A percentile compares a stretch with the other conserved stretches of the same genome.
phyloP scores from a whole-genome alignment of 192 early-diverging fungal species.

The Allomyces macrogynus region DNA sequence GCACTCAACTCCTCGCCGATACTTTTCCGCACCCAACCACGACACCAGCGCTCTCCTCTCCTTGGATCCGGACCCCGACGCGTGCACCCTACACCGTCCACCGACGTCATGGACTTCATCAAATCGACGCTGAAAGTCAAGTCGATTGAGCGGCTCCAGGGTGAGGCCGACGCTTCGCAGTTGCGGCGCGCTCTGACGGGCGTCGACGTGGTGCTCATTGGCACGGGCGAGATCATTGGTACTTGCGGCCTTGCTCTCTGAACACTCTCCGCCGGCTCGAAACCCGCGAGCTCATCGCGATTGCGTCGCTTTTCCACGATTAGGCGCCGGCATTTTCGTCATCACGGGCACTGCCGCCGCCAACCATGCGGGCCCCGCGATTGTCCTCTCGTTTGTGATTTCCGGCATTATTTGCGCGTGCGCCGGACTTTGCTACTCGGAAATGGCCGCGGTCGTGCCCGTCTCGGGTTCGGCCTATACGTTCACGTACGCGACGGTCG shows the following conservation, averaged over 20 bases:
- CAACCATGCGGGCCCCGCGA: slow-evolving; percentile 57
- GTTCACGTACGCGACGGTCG: slow-evolving; percentile 65
- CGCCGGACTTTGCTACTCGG: slow-evolving; percentile 65
- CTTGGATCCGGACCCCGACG: no score
- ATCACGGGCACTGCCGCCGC: slow-evolving; percentile 29
- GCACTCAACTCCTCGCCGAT: no score
- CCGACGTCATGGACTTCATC: no score
- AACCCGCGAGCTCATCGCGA: no score
- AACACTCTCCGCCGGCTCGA: background rate
- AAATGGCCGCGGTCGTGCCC: slow-evolving; percentile 72
- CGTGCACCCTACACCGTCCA: no score
- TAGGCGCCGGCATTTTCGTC: background rate
- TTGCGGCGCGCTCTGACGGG: background rate
- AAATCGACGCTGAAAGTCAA: background rate
- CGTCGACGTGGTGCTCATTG: background rate
- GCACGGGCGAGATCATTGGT: background rate
- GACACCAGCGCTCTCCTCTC: no score
- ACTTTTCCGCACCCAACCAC: no score
- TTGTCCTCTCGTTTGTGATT: slow-evolving; percentile 62
- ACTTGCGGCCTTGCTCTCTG: background rate
- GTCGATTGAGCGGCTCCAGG: background rate
- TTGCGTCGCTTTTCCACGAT: no score
- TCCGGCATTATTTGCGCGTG: slow-evolving; percentile 40
- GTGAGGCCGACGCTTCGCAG: background rate
- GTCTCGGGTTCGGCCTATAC: slow-evolving; percentile 78